A percentile compares a stretch with the other conserved stretches of the same genome.
phyloP scores from a whole-genome alignment of 345 rosid genomes.

The Ceriops zippeliana region DNA sequence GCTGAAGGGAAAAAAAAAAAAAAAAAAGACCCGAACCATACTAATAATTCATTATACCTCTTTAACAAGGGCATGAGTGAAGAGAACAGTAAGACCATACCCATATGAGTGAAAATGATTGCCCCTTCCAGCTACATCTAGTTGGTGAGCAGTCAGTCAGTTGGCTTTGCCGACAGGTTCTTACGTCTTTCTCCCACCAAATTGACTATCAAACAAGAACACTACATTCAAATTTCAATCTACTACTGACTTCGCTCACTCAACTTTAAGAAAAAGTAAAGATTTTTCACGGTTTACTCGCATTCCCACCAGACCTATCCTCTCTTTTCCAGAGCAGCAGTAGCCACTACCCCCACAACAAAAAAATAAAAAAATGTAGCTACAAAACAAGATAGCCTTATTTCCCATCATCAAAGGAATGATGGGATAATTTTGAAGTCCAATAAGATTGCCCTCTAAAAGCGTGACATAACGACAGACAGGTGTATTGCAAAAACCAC shows the following conservation, averaged over 20 bases:
- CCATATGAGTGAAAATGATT: constrained; percentile 23
- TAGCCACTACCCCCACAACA: not conserved
- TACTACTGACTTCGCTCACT: constrained; percentile 1
- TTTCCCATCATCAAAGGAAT: not conserved
- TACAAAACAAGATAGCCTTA: constrained; percentile 6
- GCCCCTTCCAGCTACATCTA: constrained; percentile 7
- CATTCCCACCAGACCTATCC: too few species aligned
- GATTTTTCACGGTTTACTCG: not conserved
- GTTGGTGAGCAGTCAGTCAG: constrained; percentile 45
- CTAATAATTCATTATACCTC: constrained; percentile 30
- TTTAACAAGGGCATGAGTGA: constrained; percentile 26
- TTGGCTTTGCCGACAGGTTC: constrained; percentile 28
- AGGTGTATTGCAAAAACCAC: constrained; percentile 1
- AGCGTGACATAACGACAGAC: not conserved
- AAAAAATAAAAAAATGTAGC: not conserved
- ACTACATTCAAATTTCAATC: constrained; percentile 4
- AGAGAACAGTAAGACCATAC: constrained; percentile 30
- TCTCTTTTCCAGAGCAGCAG: too few species aligned
- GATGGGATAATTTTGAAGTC: not conserved
- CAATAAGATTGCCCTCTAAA: constrained; percentile 2
- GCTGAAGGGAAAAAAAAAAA: constrained; percentile 20
- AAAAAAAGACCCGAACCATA: constrained; percentile 22
- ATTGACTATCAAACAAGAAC: constrained; percentile 21
- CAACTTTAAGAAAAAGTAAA: not conserved
- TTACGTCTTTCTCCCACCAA: constrained; percentile 22